Evolutionary conservation across 192 early-diverging fungal species (phyloP).

Genomic region (Backusella sp.): DNA sequence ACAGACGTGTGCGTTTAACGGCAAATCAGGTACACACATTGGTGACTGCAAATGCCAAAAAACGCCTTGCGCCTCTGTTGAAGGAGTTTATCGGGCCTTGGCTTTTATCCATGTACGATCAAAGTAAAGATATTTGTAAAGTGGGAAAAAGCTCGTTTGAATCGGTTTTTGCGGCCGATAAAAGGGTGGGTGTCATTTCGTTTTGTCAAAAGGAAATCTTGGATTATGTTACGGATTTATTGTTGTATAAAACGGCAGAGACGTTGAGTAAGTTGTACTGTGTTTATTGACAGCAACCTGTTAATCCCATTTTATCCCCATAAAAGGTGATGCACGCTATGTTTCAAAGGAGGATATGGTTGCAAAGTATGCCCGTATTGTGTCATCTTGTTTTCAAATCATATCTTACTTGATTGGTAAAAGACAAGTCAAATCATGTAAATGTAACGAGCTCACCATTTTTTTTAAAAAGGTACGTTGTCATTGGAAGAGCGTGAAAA

Average conservation of each 20-base stretch:
- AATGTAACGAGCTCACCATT: neutral
- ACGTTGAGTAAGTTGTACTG: constrained; percentile 62
- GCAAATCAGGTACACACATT: constrained; percentile 66
- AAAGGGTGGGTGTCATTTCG: constrained; percentile 68
- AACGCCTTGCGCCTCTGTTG: constrained; percentile 75
- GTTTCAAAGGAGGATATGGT: constrained; percentile 74
- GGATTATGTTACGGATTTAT: constrained; percentile 62
- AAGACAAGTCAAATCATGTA: neutral
- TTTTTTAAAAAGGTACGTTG: constrained; percentile 2
- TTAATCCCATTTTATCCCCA: neutral
- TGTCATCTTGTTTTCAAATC: constrained; percentile 59
- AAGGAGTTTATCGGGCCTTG: constrained; percentile 84
- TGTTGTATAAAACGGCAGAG: constrained; percentile 77
- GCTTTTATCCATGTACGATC: constrained; percentile 83
- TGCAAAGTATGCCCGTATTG: constrained; percentile 65
- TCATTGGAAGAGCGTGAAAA: constrained; percentile 26
- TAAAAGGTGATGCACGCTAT: constrained; percentile 67
- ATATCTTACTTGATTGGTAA: constrained; percentile 54
- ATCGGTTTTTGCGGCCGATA: constrained; percentile 77
- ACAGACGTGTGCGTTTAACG: constrained; percentile 78
- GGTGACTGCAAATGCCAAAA: constrained; percentile 65
- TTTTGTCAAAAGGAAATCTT: constrained; percentile 80
- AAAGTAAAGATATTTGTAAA: constrained; percentile 71
- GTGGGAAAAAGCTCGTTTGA: constrained; percentile 64
- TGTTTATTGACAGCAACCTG: no score